A percentile compares a stretch with the other conserved stretches of the same genome.
Conservation (phyloP, 2,329 filamentous ascomycete species). For the Tothia fuscella region DNA sequence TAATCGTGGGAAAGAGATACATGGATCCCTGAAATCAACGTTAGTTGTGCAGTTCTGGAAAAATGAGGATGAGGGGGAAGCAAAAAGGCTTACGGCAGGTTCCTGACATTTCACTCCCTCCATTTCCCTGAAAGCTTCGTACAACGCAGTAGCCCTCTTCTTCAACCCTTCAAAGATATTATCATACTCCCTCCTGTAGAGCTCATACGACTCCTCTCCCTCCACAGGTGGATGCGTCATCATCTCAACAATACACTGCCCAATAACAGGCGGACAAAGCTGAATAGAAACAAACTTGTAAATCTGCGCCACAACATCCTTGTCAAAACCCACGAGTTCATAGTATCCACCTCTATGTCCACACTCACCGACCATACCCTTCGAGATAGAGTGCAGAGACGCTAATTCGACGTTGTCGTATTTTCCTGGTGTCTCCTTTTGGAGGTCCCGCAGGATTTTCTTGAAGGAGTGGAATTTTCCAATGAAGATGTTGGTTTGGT, state of each 20-base stretch:
- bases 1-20: conserved; percentile 97
- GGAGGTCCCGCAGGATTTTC: conserved; percentile 67
- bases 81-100: conserved; percentile 46
- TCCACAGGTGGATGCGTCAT: conserved; percentile 91
- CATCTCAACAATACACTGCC: conserved; percentile 90
- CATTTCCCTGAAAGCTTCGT: conserved; percentile 86
- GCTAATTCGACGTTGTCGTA: conserved; percentile 82
- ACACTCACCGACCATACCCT: conserved; percentile 98
- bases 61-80: conserved; percentile 6
- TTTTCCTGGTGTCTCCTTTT: conserved; percentile 53
- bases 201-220: conserved; percentile 71
- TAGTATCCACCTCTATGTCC: conserved; percentile 97
- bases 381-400: conserved; percentile 85
- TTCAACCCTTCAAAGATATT: conserved; percentile 67
- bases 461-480: conserved; percentile 97
- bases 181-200: conserved; percentile 79
- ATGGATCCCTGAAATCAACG: conserved; percentile 59
- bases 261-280: conserved; percentile 88
- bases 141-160: conserved; percentile 70
- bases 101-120: conserved; percentile 85
- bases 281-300: conserved; percentile 99
- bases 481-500: conserved; percentile 96
- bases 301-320: conserved; percentile 77
- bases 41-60: conserved; percentile 8
- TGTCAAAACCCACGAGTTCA: conserved; percentile 82